Evolutionary conservation across 352 stramenopile species (phyloP).

Genomic region (Thalassiosira mediterranea): DNA sequence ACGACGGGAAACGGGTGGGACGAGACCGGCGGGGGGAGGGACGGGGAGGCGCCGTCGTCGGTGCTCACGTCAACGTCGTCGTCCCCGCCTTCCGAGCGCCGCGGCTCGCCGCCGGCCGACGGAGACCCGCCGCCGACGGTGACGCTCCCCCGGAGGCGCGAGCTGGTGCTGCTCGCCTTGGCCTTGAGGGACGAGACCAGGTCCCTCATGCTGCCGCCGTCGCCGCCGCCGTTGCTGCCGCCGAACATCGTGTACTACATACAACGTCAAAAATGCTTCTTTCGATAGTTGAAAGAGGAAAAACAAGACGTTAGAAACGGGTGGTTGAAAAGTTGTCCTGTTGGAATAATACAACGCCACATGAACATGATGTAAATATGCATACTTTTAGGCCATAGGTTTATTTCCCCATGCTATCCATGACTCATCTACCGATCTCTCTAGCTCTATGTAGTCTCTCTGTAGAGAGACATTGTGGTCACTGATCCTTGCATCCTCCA

Average conservation of each 20-base stretch:
- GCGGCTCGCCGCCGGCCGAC: neutral
- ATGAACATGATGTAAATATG: too few relatives aligned
- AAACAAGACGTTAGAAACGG: too few relatives aligned
- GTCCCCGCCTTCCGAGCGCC: neutral
- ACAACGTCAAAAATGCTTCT: too few relatives aligned
- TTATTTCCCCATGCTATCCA: too few relatives aligned
- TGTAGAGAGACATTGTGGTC: too few relatives aligned
- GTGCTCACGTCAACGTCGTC: neutral
- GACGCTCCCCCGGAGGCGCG: neutral
- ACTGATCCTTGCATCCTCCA: too few relatives aligned
- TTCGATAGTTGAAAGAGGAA: too few relatives aligned
- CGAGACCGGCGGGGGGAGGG: slow-evolving; percentile 6
- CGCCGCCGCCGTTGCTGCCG: neutral
- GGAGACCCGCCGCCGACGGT: neutral
- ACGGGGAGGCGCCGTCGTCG: slow-evolving; percentile 4
- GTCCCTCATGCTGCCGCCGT: slow-evolving; percentile 14
- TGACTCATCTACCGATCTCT: too few relatives aligned
- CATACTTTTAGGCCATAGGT: too few relatives aligned
- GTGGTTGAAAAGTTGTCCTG: too few relatives aligned
- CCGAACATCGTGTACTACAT: neutral
- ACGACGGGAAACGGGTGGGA: slow-evolving; percentile 21
- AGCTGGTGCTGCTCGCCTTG: slow-evolving; percentile 3
- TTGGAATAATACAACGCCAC: too few relatives aligned
- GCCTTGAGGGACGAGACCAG: slow-evolving; percentile 8
- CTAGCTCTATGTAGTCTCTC: too few relatives aligned